Evolutionary conservation across 768 basidiomycete species (phyloP).

Genomic region (Amanita rubescens): DNA sequence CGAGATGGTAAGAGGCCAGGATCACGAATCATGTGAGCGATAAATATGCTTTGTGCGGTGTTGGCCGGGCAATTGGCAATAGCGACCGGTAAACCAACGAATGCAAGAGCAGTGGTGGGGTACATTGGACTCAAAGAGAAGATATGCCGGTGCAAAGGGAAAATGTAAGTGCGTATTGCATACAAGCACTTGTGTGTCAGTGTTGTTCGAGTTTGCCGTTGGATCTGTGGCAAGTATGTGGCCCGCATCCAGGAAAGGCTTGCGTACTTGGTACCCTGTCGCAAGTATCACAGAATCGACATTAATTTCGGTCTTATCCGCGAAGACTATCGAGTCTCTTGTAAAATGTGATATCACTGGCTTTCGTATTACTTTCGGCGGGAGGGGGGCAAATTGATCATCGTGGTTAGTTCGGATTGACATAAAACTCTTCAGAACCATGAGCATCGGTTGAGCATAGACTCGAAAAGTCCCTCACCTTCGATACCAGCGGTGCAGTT

Average conservation of each 20-base stretch:
- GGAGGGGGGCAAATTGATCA: neutral
- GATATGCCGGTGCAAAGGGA: slow-evolving; percentile 22
- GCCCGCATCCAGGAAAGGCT: slow-evolving; percentile 37
- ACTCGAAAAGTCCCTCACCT: slow-evolving; percentile 23
- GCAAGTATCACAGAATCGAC: slow-evolving; percentile 28
- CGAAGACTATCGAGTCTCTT: slow-evolving; percentile 33
- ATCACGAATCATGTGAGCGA: slow-evolving; percentile 36
- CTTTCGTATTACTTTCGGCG: slow-evolving; percentile 9
- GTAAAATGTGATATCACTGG: slow-evolving; percentile 46
- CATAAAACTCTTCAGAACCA: slow-evolving; percentile 26
- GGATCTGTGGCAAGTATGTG: slow-evolving; percentile 23
- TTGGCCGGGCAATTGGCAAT: slow-evolving; percentile 43
- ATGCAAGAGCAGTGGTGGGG: slow-evolving; percentile 45
- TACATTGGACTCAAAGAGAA: slow-evolving; percentile 41
- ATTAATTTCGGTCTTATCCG: slow-evolving; percentile 29
- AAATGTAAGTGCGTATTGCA: slow-evolving; percentile 34
- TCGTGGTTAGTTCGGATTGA: slow-evolving; percentile 33
- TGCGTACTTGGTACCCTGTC: slow-evolving; percentile 47
- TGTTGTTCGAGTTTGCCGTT: slow-evolving; percentile 19
- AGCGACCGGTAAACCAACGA: slow-evolving; percentile 44
- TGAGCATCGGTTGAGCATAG: neutral
- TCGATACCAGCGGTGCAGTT: slow-evolving; percentile 27
- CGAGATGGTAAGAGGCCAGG: slow-evolving; percentile 33
- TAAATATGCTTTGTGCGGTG: slow-evolving; percentile 23
- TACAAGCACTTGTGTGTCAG: slow-evolving; percentile 23